These are phyloP conservation scores for Aspergillus nidulans DNA, from an alignment of 495 filamentous ascomycete genomes.

Conservation along the genomic window DNA sequence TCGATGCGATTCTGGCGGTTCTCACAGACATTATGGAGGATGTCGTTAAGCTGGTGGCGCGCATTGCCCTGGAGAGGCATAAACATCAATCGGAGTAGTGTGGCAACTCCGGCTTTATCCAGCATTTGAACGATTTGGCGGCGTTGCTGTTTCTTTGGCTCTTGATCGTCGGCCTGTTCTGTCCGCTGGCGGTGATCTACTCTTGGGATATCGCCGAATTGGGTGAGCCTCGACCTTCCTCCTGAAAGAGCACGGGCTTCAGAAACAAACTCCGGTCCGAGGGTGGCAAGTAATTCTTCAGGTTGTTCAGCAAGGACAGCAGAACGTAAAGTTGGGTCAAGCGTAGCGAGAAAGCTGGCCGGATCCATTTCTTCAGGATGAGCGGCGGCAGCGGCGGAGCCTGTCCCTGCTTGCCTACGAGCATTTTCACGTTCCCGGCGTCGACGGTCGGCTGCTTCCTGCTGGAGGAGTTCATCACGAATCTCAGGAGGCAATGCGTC, in stretches of 20 bases:
- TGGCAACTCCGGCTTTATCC: conserved; percentile 92
- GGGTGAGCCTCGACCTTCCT: conserved; percentile 57
- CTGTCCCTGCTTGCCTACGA: conserved; percentile 55
- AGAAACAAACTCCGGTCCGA: conserved; percentile 78
- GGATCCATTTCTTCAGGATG: conserved; percentile 87
- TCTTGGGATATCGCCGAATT: conserved; percentile 52
- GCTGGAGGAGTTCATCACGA: conserved; percentile 79
- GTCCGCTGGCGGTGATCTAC: conserved; percentile 42
- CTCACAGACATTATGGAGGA: conserved; percentile 84
- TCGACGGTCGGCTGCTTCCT: conserved; percentile 84
- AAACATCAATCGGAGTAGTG: conserved; percentile 93
- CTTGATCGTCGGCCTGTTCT: conserved; percentile 37
- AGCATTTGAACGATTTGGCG: conserved; percentile 89
- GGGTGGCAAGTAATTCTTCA: conserved; percentile 77
- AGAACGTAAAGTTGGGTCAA: conserved; percentile 79
- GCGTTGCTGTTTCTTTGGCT: conserved; percentile 65
- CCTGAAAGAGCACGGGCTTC: conserved; percentile 73
- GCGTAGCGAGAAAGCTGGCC: conserved; percentile 85
- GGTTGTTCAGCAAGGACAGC: conserved; percentile 87
- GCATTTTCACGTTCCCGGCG: conserved; percentile 78
- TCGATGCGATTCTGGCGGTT: conserved; percentile 92
- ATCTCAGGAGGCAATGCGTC: conserved; percentile 89
- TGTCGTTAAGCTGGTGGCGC: conserved; percentile 72
- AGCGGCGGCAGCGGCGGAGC: conserved; percentile 33
- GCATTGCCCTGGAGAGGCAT: conserved; percentile 81